Conservation (phyloP, 2,329 filamentous ascomycete genomes). For the Leptosphaerulina australis region DNA sequence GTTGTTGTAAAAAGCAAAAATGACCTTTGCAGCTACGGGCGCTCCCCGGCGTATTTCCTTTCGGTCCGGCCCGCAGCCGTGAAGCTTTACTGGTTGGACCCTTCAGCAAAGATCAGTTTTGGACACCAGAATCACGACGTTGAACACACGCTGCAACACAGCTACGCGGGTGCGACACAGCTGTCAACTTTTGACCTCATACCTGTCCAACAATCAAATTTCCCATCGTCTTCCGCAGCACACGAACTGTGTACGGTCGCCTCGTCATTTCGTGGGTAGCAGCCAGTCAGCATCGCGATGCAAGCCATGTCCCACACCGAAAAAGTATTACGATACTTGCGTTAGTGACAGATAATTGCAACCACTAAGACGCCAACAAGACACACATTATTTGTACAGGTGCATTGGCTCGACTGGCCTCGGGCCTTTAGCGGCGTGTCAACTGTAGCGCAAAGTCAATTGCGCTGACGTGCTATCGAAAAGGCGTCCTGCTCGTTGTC, state of each 20-base stretch:
- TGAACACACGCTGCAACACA: conserved; percentile 3
- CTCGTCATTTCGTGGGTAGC: not conserved
- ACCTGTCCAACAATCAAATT: conserved; percentile 2
- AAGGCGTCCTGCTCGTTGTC: conserved; percentile 14
- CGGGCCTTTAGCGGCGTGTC: conserved; percentile 17
- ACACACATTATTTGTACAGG: not conserved
- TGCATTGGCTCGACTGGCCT: conserved; percentile 7
- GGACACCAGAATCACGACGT: not conserved
- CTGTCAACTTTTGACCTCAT: conserved; percentile 1
- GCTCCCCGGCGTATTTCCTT: not conserved
- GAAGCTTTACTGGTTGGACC: conserved; percentile 14
- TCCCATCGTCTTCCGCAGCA: conserved; percentile 9
- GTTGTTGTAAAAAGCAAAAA: not conserved
- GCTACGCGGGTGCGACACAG: conserved; percentile 7
- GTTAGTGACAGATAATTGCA: conserved; percentile 5
- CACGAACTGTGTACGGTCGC: conserved; percentile 13
- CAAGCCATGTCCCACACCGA: not conserved
- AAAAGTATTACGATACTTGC: conserved; percentile 4
- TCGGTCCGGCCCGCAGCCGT: conserved; percentile 25
- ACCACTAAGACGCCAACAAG: conserved; percentile 9
- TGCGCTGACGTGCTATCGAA: conserved; percentile 15
- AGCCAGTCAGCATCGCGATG: conserved; percentile 6
- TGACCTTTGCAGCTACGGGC: not conserved
- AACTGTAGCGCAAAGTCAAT: conserved; percentile 13
- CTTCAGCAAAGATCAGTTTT: conserved; percentile 3